phyloP scores from a whole-genome alignment of 2,329 filamentous ascomycete genomes.

The Colletotrichum tamarilloi region DNA sequence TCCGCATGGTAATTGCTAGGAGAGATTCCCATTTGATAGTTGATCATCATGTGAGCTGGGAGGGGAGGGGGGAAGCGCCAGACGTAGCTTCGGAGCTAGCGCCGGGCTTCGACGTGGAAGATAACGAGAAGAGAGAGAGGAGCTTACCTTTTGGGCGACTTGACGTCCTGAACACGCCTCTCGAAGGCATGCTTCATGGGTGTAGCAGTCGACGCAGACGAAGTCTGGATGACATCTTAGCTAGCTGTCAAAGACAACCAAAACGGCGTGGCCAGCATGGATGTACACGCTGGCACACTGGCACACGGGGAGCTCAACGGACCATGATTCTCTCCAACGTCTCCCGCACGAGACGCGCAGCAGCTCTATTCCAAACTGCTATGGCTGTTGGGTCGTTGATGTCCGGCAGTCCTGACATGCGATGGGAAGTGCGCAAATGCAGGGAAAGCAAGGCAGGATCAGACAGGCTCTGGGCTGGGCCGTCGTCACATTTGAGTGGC shows the following conservation, averaged over 20 bases:
- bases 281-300: background rate
- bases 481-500: slow-evolving; percentile 33
- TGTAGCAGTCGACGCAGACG: slow-evolving; percentile 78
- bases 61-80: slow-evolving; percentile 29
- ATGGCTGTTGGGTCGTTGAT: slow-evolving; percentile 36
- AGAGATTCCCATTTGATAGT: slow-evolving; percentile 99
- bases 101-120: slow-evolving; percentile 15
- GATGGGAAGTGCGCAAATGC: slow-evolving; percentile 32
- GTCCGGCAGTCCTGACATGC: slow-evolving; percentile 41
- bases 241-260: slow-evolving; percentile 1
- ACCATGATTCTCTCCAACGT: slow-evolving; percentile 39
- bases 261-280: background rate
- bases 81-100: slow-evolving; percentile 12
- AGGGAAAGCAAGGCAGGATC: slow-evolving; percentile 18
- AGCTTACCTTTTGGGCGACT: slow-evolving; percentile 89
- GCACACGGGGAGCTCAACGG: slow-evolving; percentile 28
- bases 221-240: slow-evolving; percentile 61
- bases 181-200: slow-evolving; percentile 81
- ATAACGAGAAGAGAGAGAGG: slow-evolving; percentile 14
- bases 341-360: slow-evolving; percentile 36
- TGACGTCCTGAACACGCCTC: slow-evolving; percentile 83
- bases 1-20: slow-evolving; percentile 93
- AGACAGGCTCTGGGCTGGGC: slow-evolving; percentile 14
- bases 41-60: slow-evolving; percentile 76
- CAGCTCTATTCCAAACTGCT: slow-evolving; percentile 37